These are phyloP conservation scores for Yamadazyma atmosphaerica DNA, from an alignment of 1,139 yeast genomes.

Conservation along the genomic window DNA sequence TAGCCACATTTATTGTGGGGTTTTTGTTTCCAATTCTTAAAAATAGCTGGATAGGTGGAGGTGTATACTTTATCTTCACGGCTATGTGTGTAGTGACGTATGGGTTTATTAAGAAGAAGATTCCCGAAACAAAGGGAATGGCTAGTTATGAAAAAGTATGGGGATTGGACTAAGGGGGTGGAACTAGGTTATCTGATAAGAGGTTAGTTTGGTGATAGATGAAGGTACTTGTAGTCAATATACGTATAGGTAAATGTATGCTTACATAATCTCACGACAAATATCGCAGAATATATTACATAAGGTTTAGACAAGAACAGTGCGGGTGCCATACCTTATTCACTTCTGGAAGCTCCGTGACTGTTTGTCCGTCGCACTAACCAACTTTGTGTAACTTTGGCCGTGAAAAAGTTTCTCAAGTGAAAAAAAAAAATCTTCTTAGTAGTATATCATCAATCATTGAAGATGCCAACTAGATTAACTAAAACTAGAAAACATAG, in stretches of 20 bases:
- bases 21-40: slow-evolving; percentile 75
- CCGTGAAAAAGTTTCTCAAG: slow-evolving; percentile 3
- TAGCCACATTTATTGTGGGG: slow-evolving; percentile 83
- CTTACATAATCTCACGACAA: background rate
- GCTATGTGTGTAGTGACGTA: slow-evolving; percentile 50
- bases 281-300: too few species aligned
- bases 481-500: slow-evolving; percentile 99
- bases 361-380: background rate
- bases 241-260: too few species aligned
- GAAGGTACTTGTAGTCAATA: too few species aligned
- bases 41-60: slow-evolving; percentile 63
- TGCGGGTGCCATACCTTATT: too few species aligned
- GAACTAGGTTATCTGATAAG: too few species aligned
- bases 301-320: too few species aligned
- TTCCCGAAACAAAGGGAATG: slow-evolving; percentile 84
- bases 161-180: too few species aligned
- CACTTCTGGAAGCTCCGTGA: too few species aligned
- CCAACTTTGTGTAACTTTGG: background rate
- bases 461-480: slow-evolving; percentile 97
- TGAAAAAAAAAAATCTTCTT: slow-evolving; percentile 7
- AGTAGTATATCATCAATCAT: slow-evolving; percentile 13
- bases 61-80: slow-evolving; percentile 76
- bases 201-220: too few species aligned
- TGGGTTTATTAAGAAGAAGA: slow-evolving; percentile 42
- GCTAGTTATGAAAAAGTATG: slow-evolving; percentile 61